Percentiles rank a stretch among this genome's conserved stretches.
Evolutionary conservation across 768 basidiomycete species (phyloP).

Genomic region (Termitomyces sp.): DNA sequence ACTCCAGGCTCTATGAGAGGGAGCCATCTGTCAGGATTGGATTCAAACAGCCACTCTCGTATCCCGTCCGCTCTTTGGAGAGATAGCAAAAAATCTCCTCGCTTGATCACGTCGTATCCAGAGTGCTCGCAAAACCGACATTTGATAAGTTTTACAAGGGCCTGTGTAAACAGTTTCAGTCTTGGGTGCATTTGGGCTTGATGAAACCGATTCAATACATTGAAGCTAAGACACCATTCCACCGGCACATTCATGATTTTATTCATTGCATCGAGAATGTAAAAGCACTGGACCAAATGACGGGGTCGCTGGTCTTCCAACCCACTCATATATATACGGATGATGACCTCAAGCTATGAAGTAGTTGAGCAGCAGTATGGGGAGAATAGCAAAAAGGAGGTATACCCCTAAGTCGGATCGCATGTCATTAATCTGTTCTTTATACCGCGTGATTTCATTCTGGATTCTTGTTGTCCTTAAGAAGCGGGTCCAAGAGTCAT

Average conservation of each 20-base stretch:
- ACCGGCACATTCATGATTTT: not conserved
- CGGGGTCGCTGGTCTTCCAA: not conserved
- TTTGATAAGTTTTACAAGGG: not conserved
- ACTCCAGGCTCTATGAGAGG: not conserved
- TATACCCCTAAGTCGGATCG: not conserved
- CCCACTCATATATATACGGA: not conserved
- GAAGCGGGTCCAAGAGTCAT: not conserved
- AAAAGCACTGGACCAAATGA: not conserved
- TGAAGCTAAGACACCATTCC: not conserved
- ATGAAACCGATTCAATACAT: not conserved
- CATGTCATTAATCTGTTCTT: not conserved
- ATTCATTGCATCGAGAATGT: constrained; percentile 1
- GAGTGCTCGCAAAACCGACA: not conserved
- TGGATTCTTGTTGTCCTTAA: not conserved
- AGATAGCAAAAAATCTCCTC: not conserved
- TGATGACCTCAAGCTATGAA: not conserved
- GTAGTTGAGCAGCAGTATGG: not conserved
- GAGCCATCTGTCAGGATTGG: not conserved
- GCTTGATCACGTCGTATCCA: not conserved
- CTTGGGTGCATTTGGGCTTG: no score
- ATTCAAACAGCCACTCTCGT: no score
- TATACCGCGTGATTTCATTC: not conserved
- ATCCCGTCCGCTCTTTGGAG: not conserved
- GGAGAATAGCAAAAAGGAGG: no score
- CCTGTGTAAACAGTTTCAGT: not conserved